These are phyloP conservation scores for Isabelozyma heimii DNA, from an alignment of 805 yeast genomes.

Conservation along the genomic window DNA sequence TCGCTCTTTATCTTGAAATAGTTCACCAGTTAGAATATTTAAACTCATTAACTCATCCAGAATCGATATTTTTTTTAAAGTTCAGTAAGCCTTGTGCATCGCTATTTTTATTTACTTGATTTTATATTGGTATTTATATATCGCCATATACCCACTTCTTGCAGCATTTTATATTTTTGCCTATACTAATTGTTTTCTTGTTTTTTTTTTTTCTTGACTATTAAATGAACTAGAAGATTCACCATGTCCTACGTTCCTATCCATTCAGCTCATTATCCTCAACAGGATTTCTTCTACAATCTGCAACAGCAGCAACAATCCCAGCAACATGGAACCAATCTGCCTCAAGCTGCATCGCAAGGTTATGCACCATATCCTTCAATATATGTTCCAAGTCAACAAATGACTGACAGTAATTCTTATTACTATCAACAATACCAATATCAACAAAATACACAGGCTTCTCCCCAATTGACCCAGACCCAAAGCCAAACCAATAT, in stretches of 20 bases:
- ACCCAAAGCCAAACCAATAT: not conserved
- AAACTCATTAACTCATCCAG: not conserved
- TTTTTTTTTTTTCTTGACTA: too few relatives aligned
- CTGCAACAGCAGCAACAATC: slow-evolving; percentile 1
- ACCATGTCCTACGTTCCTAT: not conserved
- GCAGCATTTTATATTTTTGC: not conserved
- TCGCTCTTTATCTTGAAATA: not conserved
- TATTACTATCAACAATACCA: not conserved
- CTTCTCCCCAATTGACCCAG: not conserved
- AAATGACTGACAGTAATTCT: not conserved
- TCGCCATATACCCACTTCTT: not conserved
- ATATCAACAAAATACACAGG: not conserved
- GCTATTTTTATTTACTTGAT: not conserved
- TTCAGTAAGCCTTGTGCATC: not conserved
- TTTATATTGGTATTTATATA: not conserved
- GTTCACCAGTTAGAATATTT: not conserved
- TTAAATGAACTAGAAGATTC: not conserved
- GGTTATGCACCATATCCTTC: slow-evolving; percentile 1
- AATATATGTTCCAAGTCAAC: slow-evolving; percentile 1
- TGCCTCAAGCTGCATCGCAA: not conserved
- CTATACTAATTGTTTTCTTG: not conserved
- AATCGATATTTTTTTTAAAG: too few relatives aligned
- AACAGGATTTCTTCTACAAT: not conserved
- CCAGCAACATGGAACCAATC: slow-evolving; percentile 1
- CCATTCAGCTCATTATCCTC: not conserved